Base-by-base conservation (phyloP, 208 protist genomes). In the Acanthamoeba triangularis region DNA sequence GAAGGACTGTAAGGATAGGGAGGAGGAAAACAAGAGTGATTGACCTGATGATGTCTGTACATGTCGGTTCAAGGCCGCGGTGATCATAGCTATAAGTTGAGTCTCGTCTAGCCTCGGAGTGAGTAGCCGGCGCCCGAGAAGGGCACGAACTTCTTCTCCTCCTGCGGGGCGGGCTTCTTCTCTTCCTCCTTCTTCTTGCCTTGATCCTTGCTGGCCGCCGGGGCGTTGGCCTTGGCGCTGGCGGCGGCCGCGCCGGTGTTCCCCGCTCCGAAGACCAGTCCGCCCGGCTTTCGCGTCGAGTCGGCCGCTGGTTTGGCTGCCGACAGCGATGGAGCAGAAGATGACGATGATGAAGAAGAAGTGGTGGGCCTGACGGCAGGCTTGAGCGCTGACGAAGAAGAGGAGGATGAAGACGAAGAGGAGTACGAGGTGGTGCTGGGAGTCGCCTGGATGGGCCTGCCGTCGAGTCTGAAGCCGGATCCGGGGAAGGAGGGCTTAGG, bases 121-220 rank as follows among this genome's bases (percentile, higher is more conserved):
- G 54, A 69, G 84, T 90, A 67, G n/a, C 84, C 84, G 5, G 49
- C 33, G 84, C 84, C 84, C 8, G 84, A 90, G 84, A 90, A 90
- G 41, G 84, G 84, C 54, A 90, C 84, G 49, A 90, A 90, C 84
- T 90, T 90, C 54, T 56, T 56, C 59, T 90, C 49, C 41, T 61
- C 76, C 23, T 78, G 33, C 35, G 33, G 11, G 49, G 49, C 18
- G 23, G 65, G 16, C 74, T 82, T 82, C 74, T 52, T 25, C 11
- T 82, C 74, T 16, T 82, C 74, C 37, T 82, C 30, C 41, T 82
- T 82, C 63, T 72, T 72, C n/a, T n/a, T 72, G 63, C 63, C 63
- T 8, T 72, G n/a, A 7, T n/a, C 30, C 76, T 49, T 85, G 76
- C 76, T 56, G 28, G 76, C 76, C 76, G 41, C 49, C 0, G 76